Evolutionary conservation across 805 yeast genomes (phyloP), one percentile per base, ranked within the genome.

Genomic region (Limtongia smithiae): DNA sequence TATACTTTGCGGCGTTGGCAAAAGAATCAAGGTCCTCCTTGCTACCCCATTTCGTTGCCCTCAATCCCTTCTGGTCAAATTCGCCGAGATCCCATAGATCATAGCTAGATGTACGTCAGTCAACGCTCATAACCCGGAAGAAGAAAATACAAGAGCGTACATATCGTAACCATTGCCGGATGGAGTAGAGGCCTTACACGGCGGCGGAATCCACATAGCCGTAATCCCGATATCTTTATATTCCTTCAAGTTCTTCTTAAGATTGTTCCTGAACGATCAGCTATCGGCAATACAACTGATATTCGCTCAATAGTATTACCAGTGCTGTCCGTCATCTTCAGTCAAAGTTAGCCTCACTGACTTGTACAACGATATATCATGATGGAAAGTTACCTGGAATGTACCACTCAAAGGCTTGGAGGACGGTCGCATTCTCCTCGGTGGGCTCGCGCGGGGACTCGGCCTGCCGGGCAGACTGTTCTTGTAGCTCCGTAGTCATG

Each of bases 21-120:
- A 54, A 43, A 30, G 18, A 43, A 17, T 35, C 30, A 8, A 54
- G 45, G 14, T 50, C 56, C 11, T 47, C 56, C 35, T 44, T 47
- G 30, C 41, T 6, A 17, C 58, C 58, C 58, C 58, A 51, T 40
- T 54, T 54, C 12, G 58, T 54, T 1, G 44, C 48, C n/a, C 22
- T 28, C 1, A 42, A 32, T 12, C 58, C 58, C 39, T 54, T 51
- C 20, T 54, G 58, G 25, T 54, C 58, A 33, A 54, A 54, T 37
- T 54, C 58, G 28, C 58, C 58, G 35, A 54, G 45, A 39, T 54
- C 58, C 58, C 58, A 54, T 6, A 54, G 45, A 28, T 54, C 58
- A 28, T 54, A 51, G 18, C 48, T 44, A 17, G 5, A 12, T 17
- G 4, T 14, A 21, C 24, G n/a, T 32, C 33, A 32, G 24, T 20